phyloP scores from a whole-genome alignment of 2,329 filamentous ascomycete species.

The Endoconidiophora laricicola region DNA sequence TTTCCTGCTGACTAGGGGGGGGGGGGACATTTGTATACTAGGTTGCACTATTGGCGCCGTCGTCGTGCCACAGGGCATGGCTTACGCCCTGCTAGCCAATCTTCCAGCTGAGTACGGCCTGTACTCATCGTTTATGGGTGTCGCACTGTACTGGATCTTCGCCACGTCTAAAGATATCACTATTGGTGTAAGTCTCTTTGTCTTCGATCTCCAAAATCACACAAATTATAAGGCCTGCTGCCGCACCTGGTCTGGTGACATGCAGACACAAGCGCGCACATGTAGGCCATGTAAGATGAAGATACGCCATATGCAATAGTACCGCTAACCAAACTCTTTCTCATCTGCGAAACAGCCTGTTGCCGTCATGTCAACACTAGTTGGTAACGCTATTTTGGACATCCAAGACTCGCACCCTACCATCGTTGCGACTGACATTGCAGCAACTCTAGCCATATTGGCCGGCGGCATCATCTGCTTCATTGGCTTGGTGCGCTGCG shows the following conservation, averaged over 20 bases:
- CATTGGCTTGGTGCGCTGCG: conserved; percentile 63
- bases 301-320: conserved; percentile 1
- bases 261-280: no score
- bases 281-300: conserved; percentile 24
- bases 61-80: conserved; percentile 38
- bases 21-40: background rate
- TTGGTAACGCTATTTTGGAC: conserved; percentile 61
- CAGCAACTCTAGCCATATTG: conserved; percentile 63
- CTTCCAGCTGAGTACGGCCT: conserved; percentile 33
- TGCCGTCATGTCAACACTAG: conserved; percentile 84
- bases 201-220: background rate
- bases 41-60: conserved; percentile 25
- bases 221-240: background rate
- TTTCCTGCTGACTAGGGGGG: no score
- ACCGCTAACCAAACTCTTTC: background rate
- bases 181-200: conserved; percentile 39
- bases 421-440: conserved; percentile 48
- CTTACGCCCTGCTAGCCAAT: conserved; percentile 32
- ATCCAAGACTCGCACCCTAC: conserved; percentile 41
- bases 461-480: conserved; percentile 60
- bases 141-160: conserved; percentile 92
- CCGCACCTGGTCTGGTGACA: no score
- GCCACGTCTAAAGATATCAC: conserved; percentile 98
- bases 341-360: conserved; percentile 53
- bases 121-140: conserved; percentile 82